A percentile compares a stretch with the other conserved stretches of the same genome.
Conservation (phyloP, 2,329 filamentous ascomycete genomes). For the Metarhizium guizhouense region DNA sequence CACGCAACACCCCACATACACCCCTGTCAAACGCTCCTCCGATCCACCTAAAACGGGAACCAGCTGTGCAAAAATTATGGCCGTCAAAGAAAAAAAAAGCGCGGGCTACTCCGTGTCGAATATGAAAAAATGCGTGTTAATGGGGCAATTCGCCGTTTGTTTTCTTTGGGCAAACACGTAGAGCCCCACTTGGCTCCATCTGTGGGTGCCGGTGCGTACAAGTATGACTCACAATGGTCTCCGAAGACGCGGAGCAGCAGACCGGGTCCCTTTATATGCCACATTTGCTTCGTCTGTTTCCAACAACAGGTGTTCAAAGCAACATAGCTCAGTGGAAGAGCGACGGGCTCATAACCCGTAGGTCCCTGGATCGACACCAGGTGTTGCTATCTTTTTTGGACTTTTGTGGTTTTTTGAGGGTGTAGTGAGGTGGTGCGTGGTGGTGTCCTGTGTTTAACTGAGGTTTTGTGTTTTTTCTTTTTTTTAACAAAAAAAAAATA, state of each 20-base stretch:
- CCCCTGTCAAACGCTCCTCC: too few species aligned
- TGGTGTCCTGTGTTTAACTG: neutral
- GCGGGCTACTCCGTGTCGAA: too few species aligned
- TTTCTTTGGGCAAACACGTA: too few species aligned
- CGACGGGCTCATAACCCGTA: constrained; percentile 22
- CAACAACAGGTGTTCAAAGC: neutral
- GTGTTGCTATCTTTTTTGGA: constrained; percentile 12
- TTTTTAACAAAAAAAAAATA: neutral
- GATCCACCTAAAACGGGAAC: too few species aligned
- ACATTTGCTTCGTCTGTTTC: neutral
- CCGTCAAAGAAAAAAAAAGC: too few species aligned
- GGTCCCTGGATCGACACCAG: constrained; percentile 18
- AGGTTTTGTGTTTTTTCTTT: neutral
- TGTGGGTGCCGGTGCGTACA: too few species aligned
- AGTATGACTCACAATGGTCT: neutral
- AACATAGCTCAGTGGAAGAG: constrained; percentile 19
- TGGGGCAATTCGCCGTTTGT: too few species aligned
- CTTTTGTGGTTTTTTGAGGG: constrained; percentile 5
- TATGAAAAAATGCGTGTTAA: too few species aligned
- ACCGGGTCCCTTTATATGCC: neutral
- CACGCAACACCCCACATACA: too few species aligned
- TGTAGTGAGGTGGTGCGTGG: neutral
- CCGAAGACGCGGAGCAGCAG: too few species aligned
- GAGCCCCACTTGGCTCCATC: too few species aligned
- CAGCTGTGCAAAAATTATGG: too few species aligned